Percentiles rank a stretch among this genome's conserved stretches.
Evolutionary conservation across 73 alveolate species (phyloP).

Genomic region (Durusdinium trenchii): DNA sequence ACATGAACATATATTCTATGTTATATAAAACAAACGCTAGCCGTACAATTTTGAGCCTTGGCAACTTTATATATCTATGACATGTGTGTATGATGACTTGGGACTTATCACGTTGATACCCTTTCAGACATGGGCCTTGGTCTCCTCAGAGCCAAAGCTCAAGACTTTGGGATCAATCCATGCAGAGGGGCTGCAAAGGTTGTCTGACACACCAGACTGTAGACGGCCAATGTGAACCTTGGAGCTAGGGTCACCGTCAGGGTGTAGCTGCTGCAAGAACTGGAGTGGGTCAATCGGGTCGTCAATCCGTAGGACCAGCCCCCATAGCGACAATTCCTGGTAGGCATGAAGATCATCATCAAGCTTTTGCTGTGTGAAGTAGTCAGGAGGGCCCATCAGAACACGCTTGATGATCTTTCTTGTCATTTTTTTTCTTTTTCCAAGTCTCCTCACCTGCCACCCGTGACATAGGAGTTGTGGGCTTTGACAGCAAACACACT

Average conservation of each 20-base stretch:
- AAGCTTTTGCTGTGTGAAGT: background rate
- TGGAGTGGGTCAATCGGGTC: background rate
- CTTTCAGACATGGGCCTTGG: background rate
- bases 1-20: background rate
- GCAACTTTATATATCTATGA: background rate
- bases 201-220: background rate
- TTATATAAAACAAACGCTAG: background rate
- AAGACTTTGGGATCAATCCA: background rate
- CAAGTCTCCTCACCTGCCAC: background rate
- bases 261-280: background rate
- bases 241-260: background rate
- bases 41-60: background rate
- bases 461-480: background rate
- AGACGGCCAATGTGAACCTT: background rate
- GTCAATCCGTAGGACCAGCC: background rate
- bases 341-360: background rate
- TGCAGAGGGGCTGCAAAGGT: background rate
- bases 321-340: background rate
- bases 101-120: background rate
- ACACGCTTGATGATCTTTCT: background rate
- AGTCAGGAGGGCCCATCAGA: background rate
- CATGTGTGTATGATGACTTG: background rate
- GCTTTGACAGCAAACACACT: background rate
- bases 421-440: background rate
- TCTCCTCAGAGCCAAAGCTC: background rate